Evolutionary conservation across 352 stramenopile genomes (phyloP), one percentile per base, ranked within the genome.

Genomic region (Pythium insidiosum): DNA sequence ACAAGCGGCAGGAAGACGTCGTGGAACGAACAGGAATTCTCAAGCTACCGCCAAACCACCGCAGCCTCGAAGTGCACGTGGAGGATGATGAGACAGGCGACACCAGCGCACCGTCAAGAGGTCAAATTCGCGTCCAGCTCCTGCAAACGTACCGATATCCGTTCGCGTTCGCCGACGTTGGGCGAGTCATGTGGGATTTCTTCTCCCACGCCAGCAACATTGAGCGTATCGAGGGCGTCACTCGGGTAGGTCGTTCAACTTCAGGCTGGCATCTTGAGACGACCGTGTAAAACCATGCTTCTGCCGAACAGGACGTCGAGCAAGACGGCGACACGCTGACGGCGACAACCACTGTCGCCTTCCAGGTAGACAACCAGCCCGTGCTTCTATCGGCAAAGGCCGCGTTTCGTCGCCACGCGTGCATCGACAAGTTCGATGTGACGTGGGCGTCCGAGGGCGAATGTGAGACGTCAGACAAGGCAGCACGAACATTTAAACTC

Each of bases 401-500:
- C 11, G 40, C 33, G 10, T 53, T 64, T 18, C 43, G 43, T 3
- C 51, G 21, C 2, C 49, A 29, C 12, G 25, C 43, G 18, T 24
- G 43, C 12, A 18, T 18, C 16, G 20, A 58, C 16, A 16, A 12
- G 15, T 41, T 42, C 19, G 22, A 24, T 15, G 31, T 70, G 21
- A 50, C 61, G 22, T 74, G 58, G 56, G 39, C 68, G 31, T 70
- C 63, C 5, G 50, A 62, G 12, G 59, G 63, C 26, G 60, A 74
- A 19, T 68, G 60, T 39, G 43, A 56, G 37, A 44, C 60, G 2
- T 58, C 50, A 30, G 56, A 56, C 34, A 35, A 43, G 20, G 38
- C 47, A 13, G 68, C 64, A 35, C 47, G 55, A 11, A 59, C 50
- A 5, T 74, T 74, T 50, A 58, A 66, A 33, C 29, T 70, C 24